Base-by-base conservation (phyloP, 2,329 filamentous ascomycete species). In the Hypoxylon sp. region DNA sequence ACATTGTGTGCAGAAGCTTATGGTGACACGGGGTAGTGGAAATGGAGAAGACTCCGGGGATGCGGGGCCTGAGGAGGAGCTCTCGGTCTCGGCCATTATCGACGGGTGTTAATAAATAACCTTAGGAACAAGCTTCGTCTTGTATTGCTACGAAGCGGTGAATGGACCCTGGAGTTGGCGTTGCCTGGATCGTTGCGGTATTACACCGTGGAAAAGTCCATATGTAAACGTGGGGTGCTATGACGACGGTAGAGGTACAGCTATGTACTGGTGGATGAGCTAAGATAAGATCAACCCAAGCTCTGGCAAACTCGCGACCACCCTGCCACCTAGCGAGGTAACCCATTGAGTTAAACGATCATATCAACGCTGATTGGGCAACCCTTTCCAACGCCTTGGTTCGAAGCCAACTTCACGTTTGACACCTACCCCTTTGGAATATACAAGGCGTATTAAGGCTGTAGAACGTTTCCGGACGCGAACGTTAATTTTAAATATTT, bases 1-100 rank as follows among this genome's bases (percentile, higher is more conserved):
- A 80, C 94, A 97, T 81, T 97, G 93, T 0, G 93, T 97, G 81
- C 94, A 97, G 81, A 92, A 97, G 71, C 91, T 88, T 74, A 97
- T 97, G n/a, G 90, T 90, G 56, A 97, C 85, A 47, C 93, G 88
- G 2, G 94, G 94, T 9, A 92, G 81, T 25, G 79, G 78, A 55
- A 78, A 72, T 41, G 76, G 71, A 41, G 57, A 47, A 27, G 37
- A 41, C n/a, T 51, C 61, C 12, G 72, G 30, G 14, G 61, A 61
- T 52, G 72, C 63, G 65, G 68, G 71, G 62, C 41, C 55, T 51
- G 63, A 59, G 29, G 64, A 37, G 25, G 66, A 37, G 47, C 58
- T 29, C 34, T 39, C 37, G 48, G 68, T 61, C 51, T 73, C 70
- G 48, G 74, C 71, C 74, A 76, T 75, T 43, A 27, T 71, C 19